A percentile compares a stretch with the other conserved stretches of the same genome.
phyloP scores from a whole-genome alignment of 768 basidiomycete species.

The Sporobolomyces roseus region DNA sequence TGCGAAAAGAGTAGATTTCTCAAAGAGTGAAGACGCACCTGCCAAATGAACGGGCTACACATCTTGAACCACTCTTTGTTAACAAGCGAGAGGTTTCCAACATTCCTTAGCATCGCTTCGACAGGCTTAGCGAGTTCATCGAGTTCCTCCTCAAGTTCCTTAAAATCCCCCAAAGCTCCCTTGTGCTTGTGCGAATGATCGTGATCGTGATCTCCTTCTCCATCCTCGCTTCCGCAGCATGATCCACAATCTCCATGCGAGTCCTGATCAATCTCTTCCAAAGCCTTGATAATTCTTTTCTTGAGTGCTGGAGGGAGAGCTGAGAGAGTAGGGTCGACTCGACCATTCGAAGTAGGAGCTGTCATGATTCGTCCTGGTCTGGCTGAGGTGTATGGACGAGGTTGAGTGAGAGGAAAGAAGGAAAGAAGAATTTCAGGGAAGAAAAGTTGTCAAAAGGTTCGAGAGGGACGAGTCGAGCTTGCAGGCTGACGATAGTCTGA shows the following conservation, averaged over 20 bases:
- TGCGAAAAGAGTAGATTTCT: neutral
- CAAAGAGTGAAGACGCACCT: neutral
- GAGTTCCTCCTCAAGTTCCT: too few species aligned
- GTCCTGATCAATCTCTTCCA: constrained; percentile 1
- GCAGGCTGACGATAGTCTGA: too few species aligned
- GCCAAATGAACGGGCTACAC: too few species aligned
- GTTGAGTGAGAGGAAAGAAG: neutral
- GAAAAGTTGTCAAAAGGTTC: too few species aligned
- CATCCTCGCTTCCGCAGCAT: neutral
- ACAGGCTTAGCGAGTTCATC: too few species aligned
- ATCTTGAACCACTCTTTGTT: too few species aligned
- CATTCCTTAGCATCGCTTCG: too few species aligned
- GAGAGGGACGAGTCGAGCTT: too few species aligned
- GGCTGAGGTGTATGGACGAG: neutral
- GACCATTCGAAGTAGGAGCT: neutral
- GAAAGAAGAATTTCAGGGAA: neutral
- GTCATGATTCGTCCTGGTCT: neutral
- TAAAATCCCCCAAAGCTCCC: too few species aligned
- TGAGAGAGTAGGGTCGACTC: neutral
- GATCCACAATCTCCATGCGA: neutral
- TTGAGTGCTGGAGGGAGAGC: neutral
- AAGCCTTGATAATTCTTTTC: neutral
- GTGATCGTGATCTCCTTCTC: neutral
- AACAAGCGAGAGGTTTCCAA: too few species aligned
- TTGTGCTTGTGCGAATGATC: neutral